These are phyloP conservation scores for Coemansia sp. DNA, from an alignment of 192 early-diverging fungal genomes.

Conservation along the genomic window DNA sequence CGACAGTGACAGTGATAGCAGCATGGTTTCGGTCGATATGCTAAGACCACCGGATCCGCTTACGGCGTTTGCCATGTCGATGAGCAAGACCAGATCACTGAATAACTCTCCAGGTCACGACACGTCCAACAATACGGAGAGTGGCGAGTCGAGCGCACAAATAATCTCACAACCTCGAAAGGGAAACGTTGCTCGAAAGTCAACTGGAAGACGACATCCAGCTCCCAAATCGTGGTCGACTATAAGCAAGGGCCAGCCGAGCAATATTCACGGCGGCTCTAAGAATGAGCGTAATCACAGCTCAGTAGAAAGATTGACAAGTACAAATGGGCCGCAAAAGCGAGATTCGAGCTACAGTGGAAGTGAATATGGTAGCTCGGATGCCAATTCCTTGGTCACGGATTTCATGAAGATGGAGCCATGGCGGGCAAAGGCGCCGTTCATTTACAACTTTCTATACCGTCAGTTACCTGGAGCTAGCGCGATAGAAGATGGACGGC, in stretches of 20 bases:
- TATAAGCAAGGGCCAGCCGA: not conserved
- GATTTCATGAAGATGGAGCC: slow-evolving; percentile 16
- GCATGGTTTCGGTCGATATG: slow-evolving; percentile 8
- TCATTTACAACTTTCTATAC: slow-evolving; percentile 42
- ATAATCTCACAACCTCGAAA: not conserved
- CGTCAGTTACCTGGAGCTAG: slow-evolving; percentile 13
- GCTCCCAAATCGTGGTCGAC: not conserved
- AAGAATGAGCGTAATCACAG: not conserved
- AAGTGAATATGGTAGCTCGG: not conserved
- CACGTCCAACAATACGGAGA: not conserved
- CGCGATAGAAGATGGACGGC: slow-evolving; percentile 1
- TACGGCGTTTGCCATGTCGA: not conserved
- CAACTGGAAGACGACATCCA: not conserved
- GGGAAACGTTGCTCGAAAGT: slow-evolving; percentile 1
- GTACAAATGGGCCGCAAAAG: not conserved
- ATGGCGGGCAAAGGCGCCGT: slow-evolving; percentile 33
- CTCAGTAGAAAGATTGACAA: not conserved
- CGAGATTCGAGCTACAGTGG: not conserved
- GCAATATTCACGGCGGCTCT: not conserved
- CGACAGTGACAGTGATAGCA: slow-evolving; percentile 6
- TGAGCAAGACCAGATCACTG: not conserved
- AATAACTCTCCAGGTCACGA: not conserved
- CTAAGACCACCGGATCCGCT: not conserved
- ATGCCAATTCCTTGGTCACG: not conserved
- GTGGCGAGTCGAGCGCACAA: not conserved